Evolutionary conservation across 2,329 filamentous ascomycete genomes (phyloP).

Genomic region (Coniochaeta prunicola): DNA sequence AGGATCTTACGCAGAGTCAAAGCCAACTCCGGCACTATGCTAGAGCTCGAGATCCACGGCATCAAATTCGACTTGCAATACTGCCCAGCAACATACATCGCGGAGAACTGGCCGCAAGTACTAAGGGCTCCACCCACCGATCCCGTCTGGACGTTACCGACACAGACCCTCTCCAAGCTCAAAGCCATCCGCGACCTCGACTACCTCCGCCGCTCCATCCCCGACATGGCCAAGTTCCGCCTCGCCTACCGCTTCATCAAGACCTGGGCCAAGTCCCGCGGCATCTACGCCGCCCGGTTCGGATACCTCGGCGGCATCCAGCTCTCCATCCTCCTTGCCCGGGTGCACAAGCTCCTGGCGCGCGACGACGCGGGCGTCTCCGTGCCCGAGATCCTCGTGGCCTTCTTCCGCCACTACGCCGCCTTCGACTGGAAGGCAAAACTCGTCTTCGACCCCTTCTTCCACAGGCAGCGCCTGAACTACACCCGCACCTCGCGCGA

Average conservation of each 20-base stretch:
- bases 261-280: slow-evolving; percentile 53
- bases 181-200: slow-evolving; percentile 57
- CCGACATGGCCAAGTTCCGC: slow-evolving; percentile 50
- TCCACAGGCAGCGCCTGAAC: slow-evolving; percentile 36
- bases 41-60: slow-evolving; percentile 52
- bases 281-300: slow-evolving; percentile 58
- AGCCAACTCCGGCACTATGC: slow-evolving; percentile 53
- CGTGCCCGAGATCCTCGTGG: slow-evolving; percentile 42
- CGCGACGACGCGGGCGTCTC: slow-evolving; percentile 27
- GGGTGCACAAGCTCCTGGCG: slow-evolving; percentile 49
- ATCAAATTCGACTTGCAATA: slow-evolving; percentile 61
- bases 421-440: slow-evolving; percentile 49
- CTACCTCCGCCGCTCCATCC: slow-evolving; percentile 53
- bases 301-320: slow-evolving; percentile 61
- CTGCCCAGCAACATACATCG: slow-evolving; percentile 48
- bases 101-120: slow-evolving; percentile 43
- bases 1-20: slow-evolving; percentile 50
- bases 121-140: slow-evolving; percentile 41
- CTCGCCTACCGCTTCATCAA: slow-evolving; percentile 53
- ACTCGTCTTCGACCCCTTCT: slow-evolving; percentile 53
- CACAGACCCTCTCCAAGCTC: slow-evolving; percentile 51
- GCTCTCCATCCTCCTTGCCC: slow-evolving; percentile 53
- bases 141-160: slow-evolving; percentile 46
- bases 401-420: slow-evolving; percentile 59
- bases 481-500: slow-evolving; percentile 52